phyloP scores from a whole-genome alignment of 495 filamentous ascomycete species.

The Hyaloscypha variabilis region DNA sequence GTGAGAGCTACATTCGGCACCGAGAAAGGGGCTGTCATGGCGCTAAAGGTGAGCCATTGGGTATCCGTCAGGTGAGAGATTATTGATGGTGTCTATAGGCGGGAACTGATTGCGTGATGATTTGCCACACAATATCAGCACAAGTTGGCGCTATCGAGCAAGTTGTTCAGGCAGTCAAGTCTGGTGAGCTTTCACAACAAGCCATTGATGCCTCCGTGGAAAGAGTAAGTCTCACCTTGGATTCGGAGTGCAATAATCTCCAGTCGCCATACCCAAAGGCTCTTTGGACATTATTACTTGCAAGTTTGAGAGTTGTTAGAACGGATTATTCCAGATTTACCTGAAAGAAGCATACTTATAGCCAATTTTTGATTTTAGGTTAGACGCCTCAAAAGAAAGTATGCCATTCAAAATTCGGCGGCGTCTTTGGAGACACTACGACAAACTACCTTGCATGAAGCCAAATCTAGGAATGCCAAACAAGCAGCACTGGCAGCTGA shows the following conservation, averaged over 20 bases:
- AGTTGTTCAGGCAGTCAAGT: conserved; percentile 43
- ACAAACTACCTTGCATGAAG: not conserved
- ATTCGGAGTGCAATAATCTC: no score
- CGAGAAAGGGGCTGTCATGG: conserved; percentile 48
- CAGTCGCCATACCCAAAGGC: no score
- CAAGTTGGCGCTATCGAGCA: conserved; percentile 47
- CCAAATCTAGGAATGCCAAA: not conserved
- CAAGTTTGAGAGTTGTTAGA: no score
- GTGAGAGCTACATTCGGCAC: conserved; percentile 50
- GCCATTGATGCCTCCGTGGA: conserved; percentile 41
- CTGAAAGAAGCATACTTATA: no score
- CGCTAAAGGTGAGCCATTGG: conserved; percentile 33
- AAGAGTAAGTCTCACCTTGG: no score
- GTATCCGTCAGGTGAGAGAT: not conserved
- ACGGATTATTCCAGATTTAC: no score
- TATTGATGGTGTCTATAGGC: conserved; percentile 27
- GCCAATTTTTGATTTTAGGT: no score
- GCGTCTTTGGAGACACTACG: conserved; percentile 22
- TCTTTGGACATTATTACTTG: no score
- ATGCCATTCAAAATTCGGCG: conserved; percentile 35
- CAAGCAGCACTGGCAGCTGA: conserved; percentile 34
- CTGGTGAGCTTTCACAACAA: conserved; percentile 36
- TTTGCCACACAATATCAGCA: conserved; percentile 51
- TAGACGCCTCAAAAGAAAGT: conserved; percentile 39
- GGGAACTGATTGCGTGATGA: conserved; percentile 53